Percentiles rank a stretch among this genome's conserved stretches.
Evolutionary conservation across 305 asterid species (phyloP).

Genomic region (Vinca major): DNA sequence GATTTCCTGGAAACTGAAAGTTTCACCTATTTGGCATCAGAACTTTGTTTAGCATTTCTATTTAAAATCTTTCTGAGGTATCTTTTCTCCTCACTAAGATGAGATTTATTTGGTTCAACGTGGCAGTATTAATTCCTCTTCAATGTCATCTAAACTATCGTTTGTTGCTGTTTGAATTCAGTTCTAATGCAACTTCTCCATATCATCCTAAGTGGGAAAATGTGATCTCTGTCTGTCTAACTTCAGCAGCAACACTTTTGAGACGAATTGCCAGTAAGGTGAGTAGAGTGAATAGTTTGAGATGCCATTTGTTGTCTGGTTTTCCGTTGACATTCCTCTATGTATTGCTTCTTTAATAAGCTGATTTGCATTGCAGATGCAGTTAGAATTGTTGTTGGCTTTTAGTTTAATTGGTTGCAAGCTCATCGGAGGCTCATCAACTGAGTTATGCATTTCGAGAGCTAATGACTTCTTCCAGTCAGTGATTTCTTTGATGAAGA

Average conservation of each 20-base stretch:
- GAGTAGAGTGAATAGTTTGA: conserved; percentile 5
- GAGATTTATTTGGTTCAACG: conserved; percentile 2
- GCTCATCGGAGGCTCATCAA: conserved; percentile 69
- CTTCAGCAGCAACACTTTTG: conserved; percentile 48
- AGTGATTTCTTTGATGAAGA: conserved; percentile 41
- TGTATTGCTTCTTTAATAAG: background rate
- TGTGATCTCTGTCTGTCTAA: conserved; percentile 33
- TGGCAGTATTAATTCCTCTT: background rate
- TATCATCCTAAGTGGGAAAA: conserved; percentile 46
- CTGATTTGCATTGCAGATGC: conserved; percentile 51
- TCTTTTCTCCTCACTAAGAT: conserved; percentile 13
- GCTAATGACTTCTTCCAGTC: conserved; percentile 52
- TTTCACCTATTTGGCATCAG: conserved; percentile 54
- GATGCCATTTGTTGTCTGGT: conserved; percentile 1
- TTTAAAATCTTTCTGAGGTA: conserved; percentile 64
- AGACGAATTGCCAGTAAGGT: conserved; percentile 59
- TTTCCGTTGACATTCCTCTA: background rate
- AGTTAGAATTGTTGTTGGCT: conserved; percentile 50
- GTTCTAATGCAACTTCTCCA: conserved; percentile 36
- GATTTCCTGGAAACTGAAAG: conserved; percentile 58
- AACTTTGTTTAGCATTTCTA: conserved; percentile 63
- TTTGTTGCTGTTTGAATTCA: conserved; percentile 30
- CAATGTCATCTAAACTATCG: conserved; percentile 23
- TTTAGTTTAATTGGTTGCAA: conserved; percentile 73
- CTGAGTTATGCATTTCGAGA: conserved; percentile 50